phyloP scores from a whole-genome alignment of 768 basidiomycete genomes.

The Floccularia luteovirens region DNA sequence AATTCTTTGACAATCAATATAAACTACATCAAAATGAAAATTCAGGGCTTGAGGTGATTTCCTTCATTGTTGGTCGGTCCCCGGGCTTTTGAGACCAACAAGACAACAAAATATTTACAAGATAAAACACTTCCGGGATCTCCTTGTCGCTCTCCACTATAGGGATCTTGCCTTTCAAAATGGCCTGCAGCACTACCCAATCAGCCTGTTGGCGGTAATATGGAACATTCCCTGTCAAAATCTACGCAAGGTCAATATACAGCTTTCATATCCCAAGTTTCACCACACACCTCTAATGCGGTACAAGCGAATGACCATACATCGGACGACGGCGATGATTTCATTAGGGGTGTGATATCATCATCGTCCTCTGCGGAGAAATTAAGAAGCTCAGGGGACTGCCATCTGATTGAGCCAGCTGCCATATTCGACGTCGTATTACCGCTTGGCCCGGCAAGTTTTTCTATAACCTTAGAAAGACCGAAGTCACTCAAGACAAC shows the following conservation, averaged over 20 bases:
- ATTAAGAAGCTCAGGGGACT: slow-evolving; percentile 19
- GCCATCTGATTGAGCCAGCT: slow-evolving; percentile 19
- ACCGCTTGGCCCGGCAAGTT: slow-evolving; percentile 15
- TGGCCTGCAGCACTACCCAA: slow-evolving; percentile 15
- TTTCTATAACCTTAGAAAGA: slow-evolving; percentile 20
- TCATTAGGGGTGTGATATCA: neutral
- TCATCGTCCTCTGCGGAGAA: slow-evolving; percentile 7
- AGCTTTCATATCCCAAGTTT: too few relatives aligned
- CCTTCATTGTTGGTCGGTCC: slow-evolving; percentile 8
- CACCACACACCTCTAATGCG: slow-evolving; percentile 22
- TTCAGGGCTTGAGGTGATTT: neutral
- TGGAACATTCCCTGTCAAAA: slow-evolving; percentile 18
- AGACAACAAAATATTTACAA: slow-evolving; percentile 6
- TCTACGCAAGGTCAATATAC: slow-evolving; percentile 7
- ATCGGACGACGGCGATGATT: slow-evolving; percentile 14
- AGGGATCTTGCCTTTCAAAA: slow-evolving; percentile 12
- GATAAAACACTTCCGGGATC: neutral
- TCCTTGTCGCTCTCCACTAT: slow-evolving; percentile 8
- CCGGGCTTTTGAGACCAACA: slow-evolving; percentile 13
- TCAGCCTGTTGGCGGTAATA: slow-evolving; percentile 17
- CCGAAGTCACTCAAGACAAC: slow-evolving; percentile 24
- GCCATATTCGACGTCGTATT: slow-evolving; percentile 11
- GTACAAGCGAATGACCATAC: slow-evolving; percentile 23
- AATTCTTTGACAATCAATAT: too few relatives aligned
- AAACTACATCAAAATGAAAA: neutral